Conservation (phyloP, 352 stramenopile genomes). For the Saprolegnia parasitica region DNA sequence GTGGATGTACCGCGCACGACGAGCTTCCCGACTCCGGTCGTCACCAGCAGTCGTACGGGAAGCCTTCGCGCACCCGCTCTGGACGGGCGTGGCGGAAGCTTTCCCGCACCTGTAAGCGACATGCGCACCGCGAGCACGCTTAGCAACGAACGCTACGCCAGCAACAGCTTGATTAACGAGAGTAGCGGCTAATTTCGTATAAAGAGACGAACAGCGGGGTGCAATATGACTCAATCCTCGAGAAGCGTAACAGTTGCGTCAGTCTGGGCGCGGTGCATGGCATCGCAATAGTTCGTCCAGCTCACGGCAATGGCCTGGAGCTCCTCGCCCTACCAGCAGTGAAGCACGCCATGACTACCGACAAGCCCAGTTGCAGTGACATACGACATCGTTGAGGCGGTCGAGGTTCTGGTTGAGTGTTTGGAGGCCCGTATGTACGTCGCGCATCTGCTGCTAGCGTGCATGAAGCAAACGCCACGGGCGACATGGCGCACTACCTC, state of each 20-base stretch:
- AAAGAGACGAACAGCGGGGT: no score
- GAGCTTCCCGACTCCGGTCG: no score
- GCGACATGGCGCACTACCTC: not conserved
- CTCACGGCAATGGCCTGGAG: constrained; percentile 17
- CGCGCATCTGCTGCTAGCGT: constrained; percentile 19
- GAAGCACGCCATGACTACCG: not conserved
- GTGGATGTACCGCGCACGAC: no score
- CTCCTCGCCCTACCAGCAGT: constrained; percentile 18
- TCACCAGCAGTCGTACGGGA: not conserved
- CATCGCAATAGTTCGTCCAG: constrained; percentile 26
- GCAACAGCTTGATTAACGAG: not conserved
- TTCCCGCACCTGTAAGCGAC: no score
- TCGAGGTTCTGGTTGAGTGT: constrained; percentile 28
- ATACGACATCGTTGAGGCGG: constrained; percentile 28
- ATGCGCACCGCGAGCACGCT: no score
- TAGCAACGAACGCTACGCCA: constrained; percentile 3
- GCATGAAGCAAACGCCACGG: not conserved
- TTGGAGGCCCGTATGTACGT: constrained; percentile 19
- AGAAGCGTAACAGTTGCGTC: not conserved
- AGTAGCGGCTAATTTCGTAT: no score
- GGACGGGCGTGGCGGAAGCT: no score
- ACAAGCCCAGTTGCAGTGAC: no score
- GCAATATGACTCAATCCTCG: no score
- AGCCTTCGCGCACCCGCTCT: not conserved
- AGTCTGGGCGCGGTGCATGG: not conserved